Conservation (phyloP, 441 rosid genomes). For the Bocquillonia castaneifolia region DNA sequence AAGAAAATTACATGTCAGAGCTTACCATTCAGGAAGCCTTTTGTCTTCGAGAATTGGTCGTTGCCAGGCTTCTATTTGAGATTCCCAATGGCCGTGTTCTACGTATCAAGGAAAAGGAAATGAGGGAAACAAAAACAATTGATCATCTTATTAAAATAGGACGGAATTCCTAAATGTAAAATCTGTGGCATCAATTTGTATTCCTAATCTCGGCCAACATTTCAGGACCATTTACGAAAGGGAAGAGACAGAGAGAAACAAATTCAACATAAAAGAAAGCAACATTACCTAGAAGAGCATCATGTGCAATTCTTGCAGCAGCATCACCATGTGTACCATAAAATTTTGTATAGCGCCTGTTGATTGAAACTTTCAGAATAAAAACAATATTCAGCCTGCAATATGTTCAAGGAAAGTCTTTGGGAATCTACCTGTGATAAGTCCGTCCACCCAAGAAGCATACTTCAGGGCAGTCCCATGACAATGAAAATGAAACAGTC, state of each 20-base stretch:
- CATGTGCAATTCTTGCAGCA: constrained; percentile 73
- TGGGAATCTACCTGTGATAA: constrained; percentile 51
- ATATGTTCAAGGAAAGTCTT: background rate
- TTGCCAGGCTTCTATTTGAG: constrained; percentile 85
- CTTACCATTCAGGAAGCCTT: constrained; percentile 82
- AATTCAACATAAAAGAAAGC: background rate
- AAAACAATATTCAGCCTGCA: background rate
- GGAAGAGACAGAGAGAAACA: background rate
- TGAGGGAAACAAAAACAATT: background rate
- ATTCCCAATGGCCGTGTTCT: constrained; percentile 79
- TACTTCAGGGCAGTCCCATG: constrained; percentile 93
- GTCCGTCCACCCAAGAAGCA: constrained; percentile 57
- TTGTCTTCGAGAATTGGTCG: constrained; percentile 81
- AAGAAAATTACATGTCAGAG: constrained; percentile 6
- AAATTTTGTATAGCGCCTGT: constrained; percentile 83
- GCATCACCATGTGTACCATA: constrained; percentile 66
- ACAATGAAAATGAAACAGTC: constrained; percentile 64
- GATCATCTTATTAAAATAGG: background rate
- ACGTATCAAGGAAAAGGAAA: constrained; percentile 19
- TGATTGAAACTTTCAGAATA: constrained; percentile 23
- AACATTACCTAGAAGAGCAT: constrained; percentile 68
- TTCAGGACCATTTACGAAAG: background rate
- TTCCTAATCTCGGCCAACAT: background rate
- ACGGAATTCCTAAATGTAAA: constrained; percentile 4
- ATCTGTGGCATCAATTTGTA: constrained; percentile 1